phyloP scores from a whole-genome alignment of 768 basidiomycete species.

The Hygrocybe coccinea region DNA sequence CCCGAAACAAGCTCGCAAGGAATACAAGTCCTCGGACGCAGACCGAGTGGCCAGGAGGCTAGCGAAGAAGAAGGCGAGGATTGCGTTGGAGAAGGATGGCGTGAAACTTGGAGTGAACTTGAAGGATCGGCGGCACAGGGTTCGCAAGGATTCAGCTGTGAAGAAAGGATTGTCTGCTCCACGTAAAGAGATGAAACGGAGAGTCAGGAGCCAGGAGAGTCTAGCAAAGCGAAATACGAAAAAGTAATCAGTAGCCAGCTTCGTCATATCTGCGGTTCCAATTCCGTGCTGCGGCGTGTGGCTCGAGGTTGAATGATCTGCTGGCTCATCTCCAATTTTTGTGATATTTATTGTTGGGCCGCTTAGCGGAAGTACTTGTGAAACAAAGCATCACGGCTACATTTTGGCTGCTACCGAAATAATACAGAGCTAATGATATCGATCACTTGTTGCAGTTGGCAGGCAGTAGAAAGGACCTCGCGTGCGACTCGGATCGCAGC shows the following conservation, averaged over 20 bases:
- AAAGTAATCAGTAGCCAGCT: constrained; percentile 33
- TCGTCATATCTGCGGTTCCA: too few relatives aligned
- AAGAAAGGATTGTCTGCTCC: constrained; percentile 19
- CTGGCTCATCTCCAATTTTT: not conserved
- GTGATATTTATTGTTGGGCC: too few relatives aligned
- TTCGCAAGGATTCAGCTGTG: constrained; percentile 34
- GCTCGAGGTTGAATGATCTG: too few relatives aligned
- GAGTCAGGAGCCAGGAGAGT: constrained; percentile 53
- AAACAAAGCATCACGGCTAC: too few relatives aligned
- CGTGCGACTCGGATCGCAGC: too few relatives aligned
- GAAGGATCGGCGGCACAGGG: constrained; percentile 44
- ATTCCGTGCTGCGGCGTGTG: too few relatives aligned
- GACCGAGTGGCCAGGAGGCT: constrained; percentile 78
- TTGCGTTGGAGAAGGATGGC: constrained; percentile 35
- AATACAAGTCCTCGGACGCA: constrained; percentile 69
- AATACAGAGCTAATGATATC: too few relatives aligned
- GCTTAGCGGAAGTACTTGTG: too few relatives aligned
- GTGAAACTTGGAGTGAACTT: constrained; percentile 31
- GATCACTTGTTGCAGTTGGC: too few relatives aligned
- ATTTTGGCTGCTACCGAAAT: too few relatives aligned
- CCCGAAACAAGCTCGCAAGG: constrained; percentile 82
- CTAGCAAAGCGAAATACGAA: constrained; percentile 53
- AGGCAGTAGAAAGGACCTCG: too few relatives aligned
- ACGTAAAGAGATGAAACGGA: constrained; percentile 28
- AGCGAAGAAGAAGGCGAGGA: constrained; percentile 84